Evolutionary conservation across 495 filamentous ascomycete species (phyloP), one percentile per base, ranked within the genome.

Genomic region (Trichoderma erinaceum): DNA sequence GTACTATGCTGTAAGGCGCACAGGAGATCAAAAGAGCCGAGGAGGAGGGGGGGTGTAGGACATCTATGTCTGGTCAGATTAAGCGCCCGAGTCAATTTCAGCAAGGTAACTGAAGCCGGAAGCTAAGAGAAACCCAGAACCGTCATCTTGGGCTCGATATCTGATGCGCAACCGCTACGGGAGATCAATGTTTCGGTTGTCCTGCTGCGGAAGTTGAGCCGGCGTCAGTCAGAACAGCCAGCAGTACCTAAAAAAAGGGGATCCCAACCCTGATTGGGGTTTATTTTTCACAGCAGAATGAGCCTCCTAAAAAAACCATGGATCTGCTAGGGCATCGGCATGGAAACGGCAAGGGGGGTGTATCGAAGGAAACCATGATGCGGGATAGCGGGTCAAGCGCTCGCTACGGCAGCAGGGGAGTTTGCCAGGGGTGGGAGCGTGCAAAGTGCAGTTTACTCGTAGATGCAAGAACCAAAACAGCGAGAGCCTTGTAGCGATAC

Each of bases 261-360:
- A 25, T 8, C 12, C 56, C 56, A 61, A 15, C 23, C 56, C 56
- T 16, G 11, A 61, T 61, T 32, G 27, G 56, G 56, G 27, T 23
- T 11, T 61, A 61, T 61, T 25, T 61, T 61, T 61, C 56, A 21
- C 27, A 18, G 18, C 2, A 32, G 56, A 29, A 61, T 61, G 56
- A 61, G 56, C 23, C 56, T 61, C 56, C 35, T 61, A 32, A 61
- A 61, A 56, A 32, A 61, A 25, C 56, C 27, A 61, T 61, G 56
- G 27, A 32, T 61, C 56, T 61, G 56, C 56, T 32, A 10, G 56
- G 56, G 56, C 56, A 32, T 32, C 11, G 56, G 11, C 56, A 61
- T 61, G 56, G 56, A 61, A 61, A 61, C 2, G 56, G 16, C 56
- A 32, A 61, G 25, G 56, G 56, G 56, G 25, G 56, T 61, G 56